Base-by-base conservation (phyloP, 2,329 filamentous ascomycete species). In the Ploettnerulaceae sp. region DNA sequence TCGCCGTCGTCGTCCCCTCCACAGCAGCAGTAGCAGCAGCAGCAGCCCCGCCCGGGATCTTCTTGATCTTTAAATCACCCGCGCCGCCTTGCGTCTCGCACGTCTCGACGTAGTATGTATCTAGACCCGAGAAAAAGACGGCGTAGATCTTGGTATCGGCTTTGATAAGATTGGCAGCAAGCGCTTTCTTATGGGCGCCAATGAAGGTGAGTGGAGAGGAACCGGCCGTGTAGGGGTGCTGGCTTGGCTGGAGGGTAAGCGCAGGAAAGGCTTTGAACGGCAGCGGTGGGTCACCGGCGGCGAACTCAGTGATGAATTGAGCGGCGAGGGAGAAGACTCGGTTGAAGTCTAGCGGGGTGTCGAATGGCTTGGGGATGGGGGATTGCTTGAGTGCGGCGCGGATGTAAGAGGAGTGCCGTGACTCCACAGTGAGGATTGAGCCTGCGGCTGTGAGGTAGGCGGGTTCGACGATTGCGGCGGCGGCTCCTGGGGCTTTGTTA, bases 281-380 rank as follows among this genome's bases (percentile, higher is more conserved):
- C 2, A 84, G 69, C 2, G 65, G 51, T 0, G 71, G 66, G 61
- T 80, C 80, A 50, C 62, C 66, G 7, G 66, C 49, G 0, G 80
- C 77, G 64, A 79, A 83, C 3, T 64, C 62, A 4, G 64, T 69
- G 62, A 85, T 81, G 66, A 84, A 84, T 45, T 70, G 68, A 0
- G 78, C 71, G 0, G 81, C 81, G n/a, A 86, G 72, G 3, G 79
- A 80, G 69, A 73, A 82, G 37, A 85, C 79, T 57, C 74, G 66
- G 62, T 81, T 73, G 59, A 76, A 70, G 53, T 66, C 64, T 28
- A 84, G 69, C 0, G 80, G 77, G 18, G 73, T 70, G 53, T 84
- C 81, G 53, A 81, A 82, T 6, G 80, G 65, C 54, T 77, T 71
- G 1, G 81, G 68, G 58, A 79, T 81, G 2, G 80, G 77, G 4